These are phyloP conservation scores for Sphaerulina vaccinii DNA, from an alignment of 2,329 filamentous ascomycete species.

Conservation along the genomic window DNA sequence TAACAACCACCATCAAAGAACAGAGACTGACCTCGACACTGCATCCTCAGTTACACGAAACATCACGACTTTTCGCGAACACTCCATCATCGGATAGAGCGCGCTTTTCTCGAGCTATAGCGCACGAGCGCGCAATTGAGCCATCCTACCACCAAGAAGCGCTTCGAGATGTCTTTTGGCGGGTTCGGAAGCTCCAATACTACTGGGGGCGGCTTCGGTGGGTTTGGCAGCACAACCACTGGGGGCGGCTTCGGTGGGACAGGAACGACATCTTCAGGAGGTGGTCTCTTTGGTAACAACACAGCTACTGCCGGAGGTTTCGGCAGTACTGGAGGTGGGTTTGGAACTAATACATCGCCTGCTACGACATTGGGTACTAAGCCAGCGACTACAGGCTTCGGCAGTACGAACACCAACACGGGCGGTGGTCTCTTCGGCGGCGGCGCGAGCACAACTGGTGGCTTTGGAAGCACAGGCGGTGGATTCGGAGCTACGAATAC, in stretches of 20 bases:
- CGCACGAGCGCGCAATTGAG: slow-evolving; percentile 36
- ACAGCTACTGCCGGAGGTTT: slow-evolving; percentile 31
- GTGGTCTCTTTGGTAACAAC: slow-evolving; percentile 28
- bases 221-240: slow-evolving; percentile 26
- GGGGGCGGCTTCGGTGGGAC: slow-evolving; percentile 24
- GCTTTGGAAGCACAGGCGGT: slow-evolving; percentile 28
- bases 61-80: background rate
- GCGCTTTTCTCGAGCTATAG: slow-evolving; percentile 7
- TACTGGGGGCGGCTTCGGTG: slow-evolving; percentile 23
- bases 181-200: slow-evolving; percentile 25
- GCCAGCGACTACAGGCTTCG: slow-evolving; percentile 24
- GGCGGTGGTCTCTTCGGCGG: slow-evolving; percentile 36
- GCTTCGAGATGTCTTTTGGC: slow-evolving; percentile 23
- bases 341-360: slow-evolving; percentile 13
- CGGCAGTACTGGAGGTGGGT: slow-evolving; percentile 24
- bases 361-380: slow-evolving; percentile 30
- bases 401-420: slow-evolving; percentile 27
- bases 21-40: background rate
- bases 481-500: slow-evolving; percentile 27
- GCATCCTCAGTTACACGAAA: background rate
- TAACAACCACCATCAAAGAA: background rate
- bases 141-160: background rate
- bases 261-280: slow-evolving; percentile 25
- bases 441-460: slow-evolving; percentile 27
- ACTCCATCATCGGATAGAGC: slow-evolving; percentile 10